These are phyloP conservation scores for Stentor coeruleus DNA, from an alignment of 73 alveolate species.

Conservation along the genomic window DNA sequence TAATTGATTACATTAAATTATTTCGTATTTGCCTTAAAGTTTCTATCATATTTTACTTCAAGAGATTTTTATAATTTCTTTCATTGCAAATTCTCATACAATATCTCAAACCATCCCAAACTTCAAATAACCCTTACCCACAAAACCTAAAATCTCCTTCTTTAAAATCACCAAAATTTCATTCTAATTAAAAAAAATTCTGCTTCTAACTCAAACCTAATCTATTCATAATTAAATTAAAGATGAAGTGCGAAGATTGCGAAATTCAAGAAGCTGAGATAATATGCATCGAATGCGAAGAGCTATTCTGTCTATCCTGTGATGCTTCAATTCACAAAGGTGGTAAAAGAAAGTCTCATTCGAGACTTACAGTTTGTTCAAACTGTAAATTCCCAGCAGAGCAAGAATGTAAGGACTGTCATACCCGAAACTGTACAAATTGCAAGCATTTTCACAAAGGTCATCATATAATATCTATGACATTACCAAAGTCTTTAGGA, in stretches of 20 bases:
- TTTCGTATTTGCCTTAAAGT: too few species aligned
- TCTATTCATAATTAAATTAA: background rate
- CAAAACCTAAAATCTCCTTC: too few species aligned
- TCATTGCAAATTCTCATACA: too few species aligned
- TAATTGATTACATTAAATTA: too few species aligned
- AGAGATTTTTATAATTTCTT: too few species aligned
- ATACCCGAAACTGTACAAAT: background rate
- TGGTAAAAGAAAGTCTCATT: background rate
- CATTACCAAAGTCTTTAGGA: background rate
- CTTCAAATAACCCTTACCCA: too few species aligned
- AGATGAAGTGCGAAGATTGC: constrained; percentile 1
- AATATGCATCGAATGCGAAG: background rate
- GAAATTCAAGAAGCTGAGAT: background rate
- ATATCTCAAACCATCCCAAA: too few species aligned
- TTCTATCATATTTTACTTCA: too few species aligned
- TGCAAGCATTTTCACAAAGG: background rate
- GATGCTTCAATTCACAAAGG: background rate
- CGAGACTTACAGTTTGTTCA: background rate
- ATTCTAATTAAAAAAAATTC: too few species aligned
- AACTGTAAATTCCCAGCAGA: background rate
- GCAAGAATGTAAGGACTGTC: background rate
- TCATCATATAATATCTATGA: background rate
- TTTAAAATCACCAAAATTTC: background rate
- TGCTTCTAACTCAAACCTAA: background rate
- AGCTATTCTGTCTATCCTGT: background rate